Base-by-base conservation (phyloP, 225 moss, liverwort and hornwort species). In the Straminergon stramineum region DNA sequence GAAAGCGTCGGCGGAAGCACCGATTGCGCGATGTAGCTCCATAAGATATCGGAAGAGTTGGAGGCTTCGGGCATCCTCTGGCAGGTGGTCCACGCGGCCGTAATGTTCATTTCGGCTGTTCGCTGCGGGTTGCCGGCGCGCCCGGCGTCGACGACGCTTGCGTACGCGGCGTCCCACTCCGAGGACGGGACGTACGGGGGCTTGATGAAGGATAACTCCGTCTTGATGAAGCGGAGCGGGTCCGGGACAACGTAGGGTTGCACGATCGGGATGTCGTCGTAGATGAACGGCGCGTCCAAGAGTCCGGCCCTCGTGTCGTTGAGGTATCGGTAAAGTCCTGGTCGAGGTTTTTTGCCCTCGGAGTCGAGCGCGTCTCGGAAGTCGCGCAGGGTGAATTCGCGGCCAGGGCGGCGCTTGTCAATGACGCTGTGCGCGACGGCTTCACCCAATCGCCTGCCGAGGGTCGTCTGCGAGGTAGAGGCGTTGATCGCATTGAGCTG, bases 91-190 rank as follows among this genome's bases (percentile, higher is more conserved):
- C 28, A 5, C 19, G 39, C 62, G 8, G 35, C 88, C 2, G 82
- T 90, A 27, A 31, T 5, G 48, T 90, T 90, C 90, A 90, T 90
- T 48, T 90, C 83, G 27, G 55, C 37, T 27, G 90, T 90, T 13
- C 90, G 87, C 2, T 45, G 32, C 15, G 81, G 39, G 73, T 79
- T 69, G 83, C 24, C 76, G 3, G 82, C 41, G 17, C 90, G 11
- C 22, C 83, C 90, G 21, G 75, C 83, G 45, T 87, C 76, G 45
- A 75, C 75, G 58, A 90, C 21, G 43, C 71, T 60, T 19, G 61
- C 75, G 65, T 81, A 88, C 13, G 80, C 81, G 19, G 34, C 41
- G 81, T 91, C 48, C 88, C 88, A 91, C 31, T 35, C 88, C 5
- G 35, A 12, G 32, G 91, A 85, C 7, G 88, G 81, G 17, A 91